A percentile compares a stretch with the other conserved stretches of the same genome.
phyloP scores from a whole-genome alignment of 371 early-diverging fungal genomes.

The Rhizopus delemar region DNA sequence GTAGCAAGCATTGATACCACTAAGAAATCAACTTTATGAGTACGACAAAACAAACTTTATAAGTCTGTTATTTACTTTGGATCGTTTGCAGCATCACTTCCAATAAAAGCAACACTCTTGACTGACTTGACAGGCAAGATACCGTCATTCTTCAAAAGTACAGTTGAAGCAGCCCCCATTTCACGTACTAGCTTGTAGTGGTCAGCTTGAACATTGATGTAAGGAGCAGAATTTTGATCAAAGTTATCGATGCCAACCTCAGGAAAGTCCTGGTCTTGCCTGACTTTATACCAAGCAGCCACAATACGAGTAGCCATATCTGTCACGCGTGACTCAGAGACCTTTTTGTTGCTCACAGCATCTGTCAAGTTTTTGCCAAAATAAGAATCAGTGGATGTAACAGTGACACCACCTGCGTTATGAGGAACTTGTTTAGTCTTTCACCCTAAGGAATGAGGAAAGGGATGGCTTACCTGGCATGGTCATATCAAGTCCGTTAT shows the following conservation, averaged over 20 bases:
- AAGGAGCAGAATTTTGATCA: constrained; percentile 15
- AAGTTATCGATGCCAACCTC: constrained; percentile 32
- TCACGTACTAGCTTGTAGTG: constrained; percentile 38
- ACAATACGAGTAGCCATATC: constrained; percentile 64
- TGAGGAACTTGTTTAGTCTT: not conserved
- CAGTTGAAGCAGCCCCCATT: constrained; percentile 55
- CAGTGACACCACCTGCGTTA: constrained; percentile 31
- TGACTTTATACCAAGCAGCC: constrained; percentile 54
- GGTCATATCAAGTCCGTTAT: constrained; percentile 59
- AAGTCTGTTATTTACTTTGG: constrained; percentile 21
- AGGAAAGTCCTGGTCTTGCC: constrained; percentile 49
- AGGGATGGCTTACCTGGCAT: constrained; percentile 49
- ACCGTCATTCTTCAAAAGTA: constrained; percentile 49
- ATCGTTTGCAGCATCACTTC: constrained; percentile 45
- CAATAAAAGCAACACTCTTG: constrained; percentile 48
- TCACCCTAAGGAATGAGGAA: not conserved
- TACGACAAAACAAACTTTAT: not conserved
- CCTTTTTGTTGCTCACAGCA: constrained; percentile 29
- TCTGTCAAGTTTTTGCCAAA: constrained; percentile 40
- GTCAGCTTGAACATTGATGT: constrained; percentile 45
- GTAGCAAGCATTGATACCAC: constrained; percentile 26
- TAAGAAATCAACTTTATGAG: not conserved
- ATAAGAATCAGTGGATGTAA: constrained; percentile 24
- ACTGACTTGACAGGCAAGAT: constrained; percentile 42
- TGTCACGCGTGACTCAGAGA: constrained; percentile 40